Evolutionary conservation across 2,329 filamentous ascomycete genomes (phyloP).

Genomic region (Colletotrichum gloeosporioides): DNA sequence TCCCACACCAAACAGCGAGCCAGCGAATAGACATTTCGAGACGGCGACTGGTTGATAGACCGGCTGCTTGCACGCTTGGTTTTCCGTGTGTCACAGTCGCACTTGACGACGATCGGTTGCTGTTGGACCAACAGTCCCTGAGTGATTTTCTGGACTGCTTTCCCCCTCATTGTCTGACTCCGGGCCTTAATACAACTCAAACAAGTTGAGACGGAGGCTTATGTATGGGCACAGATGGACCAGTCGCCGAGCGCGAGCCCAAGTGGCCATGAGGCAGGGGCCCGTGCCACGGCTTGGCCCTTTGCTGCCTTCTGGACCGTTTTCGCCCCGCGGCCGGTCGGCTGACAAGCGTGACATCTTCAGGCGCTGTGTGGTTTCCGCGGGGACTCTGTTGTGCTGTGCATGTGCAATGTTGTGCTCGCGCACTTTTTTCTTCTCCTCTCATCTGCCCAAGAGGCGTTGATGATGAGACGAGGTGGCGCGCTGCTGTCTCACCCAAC

Average conservation of each 20-base stretch:
- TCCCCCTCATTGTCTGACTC: constrained; percentile 12
- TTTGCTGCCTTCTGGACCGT: neutral
- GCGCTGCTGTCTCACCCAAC: constrained; percentile 14
- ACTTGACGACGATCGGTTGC: neutral
- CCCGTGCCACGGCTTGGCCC: neutral
- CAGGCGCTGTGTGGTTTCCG: neutral
- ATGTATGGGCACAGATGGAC: constrained; percentile 13
- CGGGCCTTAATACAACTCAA: constrained; percentile 19
- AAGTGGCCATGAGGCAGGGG: constrained; percentile 13
- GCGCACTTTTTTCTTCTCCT: neutral
- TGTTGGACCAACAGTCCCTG: neutral
- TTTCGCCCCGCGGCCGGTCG: neutral
- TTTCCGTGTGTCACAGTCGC: neutral
- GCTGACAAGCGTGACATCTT: constrained; percentile 13
- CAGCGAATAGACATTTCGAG: neutral
- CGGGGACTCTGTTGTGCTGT: neutral
- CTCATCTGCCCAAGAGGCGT: constrained; percentile 2
- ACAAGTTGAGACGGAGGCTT: constrained; percentile 22
- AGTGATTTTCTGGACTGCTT: neutral
- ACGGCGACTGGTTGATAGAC: neutral
- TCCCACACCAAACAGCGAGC: neutral
- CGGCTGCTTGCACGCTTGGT: neutral
- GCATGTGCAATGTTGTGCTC: neutral
- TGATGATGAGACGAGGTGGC: constrained; percentile 17
- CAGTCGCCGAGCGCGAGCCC: neutral